A percentile compares a stretch with the other conserved stretches of the same genome.
Conservation (phyloP, 1,284 basidiomycete species). For the Puccinia sorghi region DNA sequence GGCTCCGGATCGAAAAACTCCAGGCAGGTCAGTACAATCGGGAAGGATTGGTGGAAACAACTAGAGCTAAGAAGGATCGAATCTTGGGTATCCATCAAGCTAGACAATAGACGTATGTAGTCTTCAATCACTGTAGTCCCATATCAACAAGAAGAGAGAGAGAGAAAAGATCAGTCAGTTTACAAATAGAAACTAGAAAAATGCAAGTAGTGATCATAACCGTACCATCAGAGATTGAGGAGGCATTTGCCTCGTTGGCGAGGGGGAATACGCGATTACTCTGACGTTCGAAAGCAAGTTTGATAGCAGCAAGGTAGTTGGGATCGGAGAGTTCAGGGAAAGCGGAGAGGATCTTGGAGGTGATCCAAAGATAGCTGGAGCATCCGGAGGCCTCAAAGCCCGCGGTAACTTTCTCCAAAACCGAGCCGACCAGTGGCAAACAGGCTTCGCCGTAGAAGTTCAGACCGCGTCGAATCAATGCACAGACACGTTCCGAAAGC, state of each 20-base stretch:
- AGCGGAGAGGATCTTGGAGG: slow-evolving; percentile 67
- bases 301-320: slow-evolving; percentile 62
- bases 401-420: slow-evolving; percentile 73
- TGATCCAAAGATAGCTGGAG: slow-evolving; percentile 91
- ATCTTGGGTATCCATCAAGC: slow-evolving; percentile 70
- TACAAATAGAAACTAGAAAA: background rate
- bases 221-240: slow-evolving; percentile 41
- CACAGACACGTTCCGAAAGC: slow-evolving; percentile 79
- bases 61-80: slow-evolving; percentile 75
- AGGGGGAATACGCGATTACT: slow-evolving; percentile 60
- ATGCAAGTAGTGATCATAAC: background rate
- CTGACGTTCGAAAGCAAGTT: slow-evolving; percentile 71
- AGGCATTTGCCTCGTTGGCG: background rate
- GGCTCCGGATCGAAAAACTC: slow-evolving; percentile 77
- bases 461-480: slow-evolving; percentile 82
- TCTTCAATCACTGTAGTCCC: slow-evolving; percentile 79
- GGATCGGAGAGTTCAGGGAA: slow-evolving; percentile 63
- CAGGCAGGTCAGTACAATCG: slow-evolving; percentile 72
- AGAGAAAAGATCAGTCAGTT: background rate
- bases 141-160: background rate
- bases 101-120: slow-evolving; percentile 78
- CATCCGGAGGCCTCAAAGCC: slow-evolving; percentile 80
- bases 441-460: slow-evolving; percentile 74
- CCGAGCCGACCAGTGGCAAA: slow-evolving; percentile 69
- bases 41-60: slow-evolving; percentile 73